Evolutionary conservation across 352 stramenopile species (phyloP).

Genomic region (Phytophthora pisi): DNA sequence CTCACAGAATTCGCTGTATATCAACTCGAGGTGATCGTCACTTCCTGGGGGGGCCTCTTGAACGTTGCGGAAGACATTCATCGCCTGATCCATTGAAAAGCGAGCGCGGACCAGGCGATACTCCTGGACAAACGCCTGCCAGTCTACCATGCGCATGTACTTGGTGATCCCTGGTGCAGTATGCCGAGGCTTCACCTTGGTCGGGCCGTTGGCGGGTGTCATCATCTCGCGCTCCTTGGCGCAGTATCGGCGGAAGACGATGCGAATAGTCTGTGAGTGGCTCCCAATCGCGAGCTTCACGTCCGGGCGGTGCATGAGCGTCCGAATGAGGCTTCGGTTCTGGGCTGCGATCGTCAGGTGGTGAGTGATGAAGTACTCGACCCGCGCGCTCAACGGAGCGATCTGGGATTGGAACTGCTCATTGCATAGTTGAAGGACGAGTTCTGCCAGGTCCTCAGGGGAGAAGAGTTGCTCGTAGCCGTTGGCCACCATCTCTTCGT

Average conservation of each 20-base stretch:
- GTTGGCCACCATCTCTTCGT: slow-evolving; percentile 55
- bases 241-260: slow-evolving; percentile 79
- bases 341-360: slow-evolving; percentile 59
- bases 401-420: slow-evolving; percentile 76
- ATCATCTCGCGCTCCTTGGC: slow-evolving; percentile 63
- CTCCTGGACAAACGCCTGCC: slow-evolving; percentile 72
- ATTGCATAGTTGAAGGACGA: slow-evolving; percentile 75
- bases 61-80: slow-evolving; percentile 67
- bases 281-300: slow-evolving; percentile 64
- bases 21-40: slow-evolving; percentile 64
- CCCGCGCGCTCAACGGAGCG: slow-evolving; percentile 52
- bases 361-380: slow-evolving; percentile 62
- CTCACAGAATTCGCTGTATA: slow-evolving; percentile 79
- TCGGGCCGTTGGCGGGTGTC: slow-evolving; percentile 14
- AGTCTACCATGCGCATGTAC: slow-evolving; percentile 73
- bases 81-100: slow-evolving; percentile 64
- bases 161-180: slow-evolving; percentile 53
- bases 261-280: slow-evolving; percentile 59
- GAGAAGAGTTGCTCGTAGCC: slow-evolving; percentile 67
- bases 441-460: slow-evolving; percentile 61
- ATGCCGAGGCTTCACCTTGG: slow-evolving; percentile 26
- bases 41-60: slow-evolving; percentile 50
- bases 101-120: slow-evolving; percentile 68
- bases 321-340: slow-evolving; percentile 60
- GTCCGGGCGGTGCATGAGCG: slow-evolving; percentile 57